phyloP scores from a whole-genome alignment of 352 stramenopile genomes.

The Phytophthora ramorum region DNA sequence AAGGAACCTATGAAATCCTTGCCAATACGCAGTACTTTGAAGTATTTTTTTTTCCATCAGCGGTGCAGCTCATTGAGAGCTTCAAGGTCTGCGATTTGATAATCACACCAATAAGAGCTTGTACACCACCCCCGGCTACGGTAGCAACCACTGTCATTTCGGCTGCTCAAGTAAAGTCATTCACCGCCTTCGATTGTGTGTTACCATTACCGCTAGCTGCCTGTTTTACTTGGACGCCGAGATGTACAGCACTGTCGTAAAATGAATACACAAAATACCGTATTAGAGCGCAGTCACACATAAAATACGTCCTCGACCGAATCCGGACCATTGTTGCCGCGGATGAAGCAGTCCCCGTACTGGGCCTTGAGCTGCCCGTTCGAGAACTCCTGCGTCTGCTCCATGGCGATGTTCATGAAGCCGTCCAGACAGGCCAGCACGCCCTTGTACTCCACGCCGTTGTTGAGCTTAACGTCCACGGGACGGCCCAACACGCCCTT shows the following conservation, averaged over 20 bases:
- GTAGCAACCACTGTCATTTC: too few species aligned
- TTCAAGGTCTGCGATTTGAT: too few species aligned
- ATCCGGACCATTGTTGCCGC: conserved; percentile 97
- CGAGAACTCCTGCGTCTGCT: conserved; percentile 99
- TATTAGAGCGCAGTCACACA: neutral
- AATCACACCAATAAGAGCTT: too few species aligned
- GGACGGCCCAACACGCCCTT: conserved; percentile 94
- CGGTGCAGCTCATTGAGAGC: too few species aligned
- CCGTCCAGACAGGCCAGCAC: conserved; percentile 99
- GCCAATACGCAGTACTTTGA: too few species aligned
- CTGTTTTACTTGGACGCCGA: conserved; percentile 76
- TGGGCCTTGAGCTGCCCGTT: conserved; percentile 99
- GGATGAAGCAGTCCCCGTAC: conserved; percentile 99
- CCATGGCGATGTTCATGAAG: conserved; percentile 99
- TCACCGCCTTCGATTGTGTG: neutral
- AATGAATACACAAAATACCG: conserved; percentile 7
- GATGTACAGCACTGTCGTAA: conserved; percentile 79
- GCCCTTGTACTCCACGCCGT: conserved; percentile 98
- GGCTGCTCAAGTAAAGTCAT: neutral
- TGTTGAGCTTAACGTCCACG: conserved; percentile 99
- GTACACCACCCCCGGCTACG: too few species aligned
- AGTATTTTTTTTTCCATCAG: too few species aligned
- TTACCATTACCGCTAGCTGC: neutral
- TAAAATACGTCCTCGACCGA: neutral
- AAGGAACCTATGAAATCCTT: too few species aligned